phyloP scores from a whole-genome alignment of 2,329 filamentous ascomycete species.

The Cercospora citrullina region DNA sequence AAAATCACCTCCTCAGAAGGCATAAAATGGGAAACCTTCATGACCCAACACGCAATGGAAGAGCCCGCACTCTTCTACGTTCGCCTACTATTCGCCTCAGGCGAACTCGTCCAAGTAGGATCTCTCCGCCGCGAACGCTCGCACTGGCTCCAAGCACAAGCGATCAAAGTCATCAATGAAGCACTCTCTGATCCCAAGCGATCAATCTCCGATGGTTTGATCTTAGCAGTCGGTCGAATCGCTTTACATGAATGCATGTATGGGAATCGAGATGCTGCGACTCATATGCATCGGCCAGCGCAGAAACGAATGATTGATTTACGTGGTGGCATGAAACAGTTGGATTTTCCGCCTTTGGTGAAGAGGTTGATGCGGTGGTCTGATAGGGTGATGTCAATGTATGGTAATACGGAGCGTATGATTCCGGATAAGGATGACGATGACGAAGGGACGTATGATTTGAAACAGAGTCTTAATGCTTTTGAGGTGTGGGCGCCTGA shows the following conservation, averaged over 20 bases:
- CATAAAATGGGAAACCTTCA: constrained; percentile 36
- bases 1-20: constrained; percentile 34
- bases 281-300: constrained; percentile 36
- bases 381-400: constrained; percentile 38
- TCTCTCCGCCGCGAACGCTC: constrained; percentile 25
- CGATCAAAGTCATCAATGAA: constrained; percentile 34
- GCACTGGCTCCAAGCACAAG: constrained; percentile 33
- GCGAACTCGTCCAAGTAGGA: constrained; percentile 34
- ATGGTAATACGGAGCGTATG: constrained; percentile 33
- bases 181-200: constrained; percentile 26
- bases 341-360: constrained; percentile 37
- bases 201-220: constrained; percentile 30
- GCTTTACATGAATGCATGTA: constrained; percentile 40
- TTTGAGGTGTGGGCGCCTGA: constrained; percentile 36
- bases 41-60: constrained; percentile 36
- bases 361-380: constrained; percentile 39
- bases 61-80: constrained; percentile 40
- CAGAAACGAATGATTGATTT: constrained; percentile 38
- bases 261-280: constrained; percentile 34
- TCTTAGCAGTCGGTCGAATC: constrained; percentile 38
- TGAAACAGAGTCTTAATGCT: constrained; percentile 33
- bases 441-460: constrained; percentile 21
- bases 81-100: constrained; percentile 37
- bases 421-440: constrained; percentile 33
- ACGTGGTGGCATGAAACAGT: constrained; percentile 34